Evolutionary conservation across 2,329 filamentous ascomycete genomes (phyloP).

Genomic region (Colletotrichum sp.): DNA sequence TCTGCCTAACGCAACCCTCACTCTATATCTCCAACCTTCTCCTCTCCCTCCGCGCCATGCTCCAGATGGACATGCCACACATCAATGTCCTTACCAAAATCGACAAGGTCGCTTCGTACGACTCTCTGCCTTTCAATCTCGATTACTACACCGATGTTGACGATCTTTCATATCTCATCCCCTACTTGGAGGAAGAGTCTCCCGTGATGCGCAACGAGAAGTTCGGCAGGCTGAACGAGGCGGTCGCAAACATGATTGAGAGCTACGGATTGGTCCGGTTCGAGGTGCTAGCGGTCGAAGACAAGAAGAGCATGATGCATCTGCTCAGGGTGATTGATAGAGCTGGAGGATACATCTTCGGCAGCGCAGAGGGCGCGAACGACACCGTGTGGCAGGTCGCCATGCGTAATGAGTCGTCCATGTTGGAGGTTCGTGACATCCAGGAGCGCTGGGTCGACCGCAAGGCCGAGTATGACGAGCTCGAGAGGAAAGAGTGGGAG

Average conservation of each 20-base stretch:
- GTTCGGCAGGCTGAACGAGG: constrained; percentile 83
- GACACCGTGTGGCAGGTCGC: constrained; percentile 98
- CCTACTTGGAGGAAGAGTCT: constrained; percentile 79
- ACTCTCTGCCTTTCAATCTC: constrained; percentile 89
- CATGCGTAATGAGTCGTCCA: constrained; percentile 76
- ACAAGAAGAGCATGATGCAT: constrained; percentile 96
- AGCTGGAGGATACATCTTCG: constrained; percentile 92
- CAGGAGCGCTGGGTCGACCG: constrained; percentile 96
- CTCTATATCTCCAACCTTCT: constrained; percentile 95
- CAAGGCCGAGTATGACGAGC: constrained; percentile 84
- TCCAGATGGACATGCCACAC: constrained; percentile 96
- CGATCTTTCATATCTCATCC: constrained; percentile 84
- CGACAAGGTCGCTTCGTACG: constrained; percentile 87
- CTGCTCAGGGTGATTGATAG: constrained; percentile 88
- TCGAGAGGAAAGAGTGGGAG: constrained; percentile 77
- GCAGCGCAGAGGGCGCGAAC: constrained; percentile 87
- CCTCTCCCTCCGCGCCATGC: constrained; percentile 92
- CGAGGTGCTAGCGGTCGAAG: constrained; percentile 93
- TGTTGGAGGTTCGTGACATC: constrained; percentile 85
- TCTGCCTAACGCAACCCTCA: constrained; percentile 90
- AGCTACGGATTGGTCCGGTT: constrained; percentile 90
- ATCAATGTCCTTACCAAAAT: constrained; percentile 98
- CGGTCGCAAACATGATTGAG: constrained; percentile 85
- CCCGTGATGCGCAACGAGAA: constrained; percentile 73
- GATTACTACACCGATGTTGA: constrained; percentile 98